Percentiles rank a stretch among this genome's conserved stretches.
phyloP scores from a whole-genome alignment of 106 monocot species.

The Narthecium ossifragum region DNA sequence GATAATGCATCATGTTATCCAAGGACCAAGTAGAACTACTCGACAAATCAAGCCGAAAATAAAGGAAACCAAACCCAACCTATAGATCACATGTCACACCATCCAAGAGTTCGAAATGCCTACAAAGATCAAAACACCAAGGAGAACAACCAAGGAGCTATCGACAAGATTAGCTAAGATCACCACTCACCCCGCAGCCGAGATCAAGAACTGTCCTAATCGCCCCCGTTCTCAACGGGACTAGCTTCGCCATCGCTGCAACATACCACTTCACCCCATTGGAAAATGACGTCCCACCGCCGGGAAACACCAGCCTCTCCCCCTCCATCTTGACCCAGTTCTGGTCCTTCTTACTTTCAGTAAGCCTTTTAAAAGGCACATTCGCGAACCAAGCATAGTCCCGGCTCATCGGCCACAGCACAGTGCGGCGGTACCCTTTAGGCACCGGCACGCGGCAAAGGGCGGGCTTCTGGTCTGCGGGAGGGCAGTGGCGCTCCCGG shows the following conservation, averaged over 20 bases:
- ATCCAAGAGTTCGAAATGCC: no score
- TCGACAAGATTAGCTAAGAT: no score
- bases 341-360: conserved; percentile 56
- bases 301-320: conserved; percentile 71
- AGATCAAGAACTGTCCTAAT: conserved; percentile 62
- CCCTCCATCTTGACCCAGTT: conserved; percentile 72
- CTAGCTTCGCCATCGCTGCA: conserved; percentile 33
- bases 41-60: no score
- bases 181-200: conserved; percentile 88
- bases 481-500: conserved; percentile 76
- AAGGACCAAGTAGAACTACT: no score
- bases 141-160: no score
- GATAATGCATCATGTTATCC: no score
- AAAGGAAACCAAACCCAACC: no score
- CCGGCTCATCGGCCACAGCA: conserved; percentile 64
- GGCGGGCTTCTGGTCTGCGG: conserved; percentile 4
- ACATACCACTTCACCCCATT: conserved; percentile 64
- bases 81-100: no score
- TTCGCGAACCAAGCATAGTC: conserved; percentile 63
- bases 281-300: conserved; percentile 74
- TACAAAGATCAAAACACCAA: no score
- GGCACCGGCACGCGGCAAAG: conserved; percentile 56
- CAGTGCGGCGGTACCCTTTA: conserved; percentile 32
- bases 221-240: conserved; percentile 52
- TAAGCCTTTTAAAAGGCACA: conserved; percentile 54